phyloP scores from a whole-genome alignment of 371 early-diverging fungal genomes.

The Apophysomyces trapeziformis region DNA sequence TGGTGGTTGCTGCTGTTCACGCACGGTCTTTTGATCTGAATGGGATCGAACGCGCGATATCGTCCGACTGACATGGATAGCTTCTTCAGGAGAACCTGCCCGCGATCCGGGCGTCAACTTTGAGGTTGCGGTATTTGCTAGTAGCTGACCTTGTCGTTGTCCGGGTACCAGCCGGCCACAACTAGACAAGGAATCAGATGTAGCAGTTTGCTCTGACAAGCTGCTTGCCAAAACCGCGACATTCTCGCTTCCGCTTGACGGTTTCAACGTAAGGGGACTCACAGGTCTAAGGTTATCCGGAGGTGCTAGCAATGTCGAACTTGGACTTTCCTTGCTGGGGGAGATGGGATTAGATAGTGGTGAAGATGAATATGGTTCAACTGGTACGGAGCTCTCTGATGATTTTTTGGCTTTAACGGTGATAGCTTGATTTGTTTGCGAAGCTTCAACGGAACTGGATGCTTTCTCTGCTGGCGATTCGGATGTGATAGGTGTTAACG shows the following conservation, averaged over 20 bases:
- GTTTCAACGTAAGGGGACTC: conserved; percentile 15
- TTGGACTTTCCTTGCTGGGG: neutral
- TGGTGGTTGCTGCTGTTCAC: conserved; percentile 2
- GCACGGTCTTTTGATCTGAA: conserved; percentile 36
- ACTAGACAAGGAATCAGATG: conserved; percentile 15
- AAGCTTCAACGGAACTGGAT: neutral
- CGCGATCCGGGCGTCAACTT: conserved; percentile 34
- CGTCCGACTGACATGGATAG: conserved; percentile 20
- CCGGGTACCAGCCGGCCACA: conserved; percentile 12
- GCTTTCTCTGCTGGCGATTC: neutral
- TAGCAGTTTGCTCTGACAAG: conserved; percentile 3
- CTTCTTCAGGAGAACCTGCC: conserved; percentile 20
- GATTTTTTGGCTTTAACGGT: neutral
- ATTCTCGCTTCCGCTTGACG: neutral
- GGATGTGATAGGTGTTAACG: neutral
- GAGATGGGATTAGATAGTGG: neutral
- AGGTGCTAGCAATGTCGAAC: conserved; percentile 10
- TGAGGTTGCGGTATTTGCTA: conserved; percentile 21
- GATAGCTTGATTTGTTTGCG: neutral
- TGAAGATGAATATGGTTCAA: neutral
- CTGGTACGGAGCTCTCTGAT: neutral
- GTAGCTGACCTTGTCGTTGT: conserved; percentile 8
- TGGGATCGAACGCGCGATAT: conserved; percentile 47
- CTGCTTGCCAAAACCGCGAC: neutral
- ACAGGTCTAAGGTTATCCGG: conserved; percentile 7